phyloP scores from a whole-genome alignment of 139 green algal genomes.

The Haematococcus lacustris region DNA sequence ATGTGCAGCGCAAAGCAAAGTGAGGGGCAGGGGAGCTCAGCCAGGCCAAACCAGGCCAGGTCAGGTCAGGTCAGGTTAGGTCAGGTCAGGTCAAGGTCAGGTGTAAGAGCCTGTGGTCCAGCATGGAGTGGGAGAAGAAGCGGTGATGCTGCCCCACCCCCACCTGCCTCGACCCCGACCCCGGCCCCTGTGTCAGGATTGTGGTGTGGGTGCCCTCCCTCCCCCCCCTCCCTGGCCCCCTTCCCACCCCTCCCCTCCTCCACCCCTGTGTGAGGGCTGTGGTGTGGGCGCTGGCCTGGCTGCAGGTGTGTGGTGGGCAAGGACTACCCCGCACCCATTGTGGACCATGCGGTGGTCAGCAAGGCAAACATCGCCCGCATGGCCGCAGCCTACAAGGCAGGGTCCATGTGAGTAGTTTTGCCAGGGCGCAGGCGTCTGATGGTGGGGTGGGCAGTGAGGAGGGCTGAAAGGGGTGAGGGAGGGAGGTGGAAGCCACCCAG shows the following conservation, averaged over 20 bases:
- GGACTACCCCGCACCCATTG: conserved; percentile 87
- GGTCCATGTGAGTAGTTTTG: no score
- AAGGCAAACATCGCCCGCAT: conserved; percentile 73
- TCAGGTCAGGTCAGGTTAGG: background rate
- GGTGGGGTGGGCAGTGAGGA: no score
- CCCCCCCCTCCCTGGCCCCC: background rate
- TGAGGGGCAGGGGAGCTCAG: background rate
- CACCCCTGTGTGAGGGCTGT: background rate
- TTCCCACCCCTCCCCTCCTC: background rate
- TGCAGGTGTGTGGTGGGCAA: background rate
- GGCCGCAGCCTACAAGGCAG: conserved; percentile 38
- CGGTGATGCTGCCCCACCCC: background rate
- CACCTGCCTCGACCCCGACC: background rate
- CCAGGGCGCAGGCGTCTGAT: no score
- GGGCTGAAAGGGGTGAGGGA: no score
- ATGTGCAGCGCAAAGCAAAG: conserved; percentile 67
- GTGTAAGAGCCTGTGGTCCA: background rate
- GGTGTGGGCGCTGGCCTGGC: background rate
- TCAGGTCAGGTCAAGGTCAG: background rate
- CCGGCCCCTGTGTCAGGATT: background rate
- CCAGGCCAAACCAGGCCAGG: background rate
- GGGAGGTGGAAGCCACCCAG: no score
- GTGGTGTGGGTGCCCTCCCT: background rate
- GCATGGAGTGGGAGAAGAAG: background rate
- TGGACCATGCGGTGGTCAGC: conserved; percentile 60